Base-by-base conservation (phyloP, 306 rosid genomes). In the Luffa aegyptiaca region DNA sequence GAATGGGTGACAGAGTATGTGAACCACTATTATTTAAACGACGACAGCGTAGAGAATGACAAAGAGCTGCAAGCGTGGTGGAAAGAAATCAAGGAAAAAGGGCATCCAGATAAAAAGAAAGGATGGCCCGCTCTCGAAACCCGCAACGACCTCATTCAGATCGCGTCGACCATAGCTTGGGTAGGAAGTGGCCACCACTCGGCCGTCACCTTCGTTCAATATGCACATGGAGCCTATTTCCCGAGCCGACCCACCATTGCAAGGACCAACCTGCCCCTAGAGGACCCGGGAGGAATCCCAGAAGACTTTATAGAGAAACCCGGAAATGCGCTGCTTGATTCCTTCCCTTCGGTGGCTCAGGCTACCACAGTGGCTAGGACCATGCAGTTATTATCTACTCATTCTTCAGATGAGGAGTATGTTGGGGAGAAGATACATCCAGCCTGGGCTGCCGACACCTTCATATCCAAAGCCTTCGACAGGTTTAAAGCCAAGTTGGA, bases 331-430 rank as follows among this genome's bases (percentile, higher is more conserved):
- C 84, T 90, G 26, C 39, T 92, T 1, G 56, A 85, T 1, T 17
- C 44, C 75, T 91, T 88, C 5, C 97, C 93, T 74, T 85, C 97
- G 4, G 87, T 87, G 10, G 74, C 85, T 39, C 97, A 93, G 82
- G 97, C 94, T 33, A 78, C 92, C 0, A 77, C 49, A 26, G 78
- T 88, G 3, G 85, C 92, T 86, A 86, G 88, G 11, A 88, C 89
- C 13, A 80, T 93, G 86, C 87, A 86, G 33, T 81, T 93, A 37
- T 73, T 93, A n/a, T 93, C 94, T 3, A 84, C 57, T 58, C 97
- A 93, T 76, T 93, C 96, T 2, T 90, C 94, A 0, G 97, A 93
- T 36, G 98, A 93, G 85, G 93, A 93, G 77, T 91, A 93, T 68
- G 59, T 93, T 1, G 97, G 97, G 13, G 82, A 85, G 64, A 73